Evolutionary conservation across 2,329 filamentous ascomycete species (phyloP), one percentile per base, ranked within the genome.

Genomic region (Purpureocillium takamizusanense): DNA sequence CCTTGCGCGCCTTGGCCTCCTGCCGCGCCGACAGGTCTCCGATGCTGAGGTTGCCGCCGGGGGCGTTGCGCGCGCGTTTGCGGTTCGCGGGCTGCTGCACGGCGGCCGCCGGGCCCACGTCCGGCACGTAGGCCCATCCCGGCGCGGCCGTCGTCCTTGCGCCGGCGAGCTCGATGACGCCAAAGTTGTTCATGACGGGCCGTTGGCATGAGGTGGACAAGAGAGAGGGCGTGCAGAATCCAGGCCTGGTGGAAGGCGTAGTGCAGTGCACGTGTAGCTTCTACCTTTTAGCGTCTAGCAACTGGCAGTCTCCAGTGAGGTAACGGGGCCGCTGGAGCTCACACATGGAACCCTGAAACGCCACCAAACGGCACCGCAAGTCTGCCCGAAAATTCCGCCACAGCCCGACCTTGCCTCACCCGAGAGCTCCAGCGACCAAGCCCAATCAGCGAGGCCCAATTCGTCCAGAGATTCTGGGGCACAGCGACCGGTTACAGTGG

Each of bases 121-220:
- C 86, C 23, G 88, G 81, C 2, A 95, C 86, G 57, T 95, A 95
- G 11, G 87, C 87, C 83, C 88, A 97, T 53, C 90, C 90, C 1
- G 90, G 88, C 1, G 86, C 84, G 33, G 74, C 69, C 33, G 77
- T 76, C 13, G 78, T 79, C 44, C 78, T 78, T 21, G 78, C 68
- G 53, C 77, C 79, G 28, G 86, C 84, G 41, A 95, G 69, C 50
- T 94, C 83, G 61, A 94, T 81, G 51, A 97, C 86, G 51, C 85
- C 83, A 49, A 83, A 82, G 52, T 80, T 78, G 55, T 78, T 74
- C 72, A 78, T 81, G 34, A 38, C 56, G 42, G 43, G 17, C 13
- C 28, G 28, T 14, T 30, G n/a, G n/a, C 11, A 6, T 30, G 11
- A 7, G n/a, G 7, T 30, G 11, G 28, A 12, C 7, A 28, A 12